Percentiles rank a stretch among this genome's conserved stretches.
Evolutionary conservation across 441 rosid genomes (phyloP).

Genomic region (Croton laevigatus): DNA sequence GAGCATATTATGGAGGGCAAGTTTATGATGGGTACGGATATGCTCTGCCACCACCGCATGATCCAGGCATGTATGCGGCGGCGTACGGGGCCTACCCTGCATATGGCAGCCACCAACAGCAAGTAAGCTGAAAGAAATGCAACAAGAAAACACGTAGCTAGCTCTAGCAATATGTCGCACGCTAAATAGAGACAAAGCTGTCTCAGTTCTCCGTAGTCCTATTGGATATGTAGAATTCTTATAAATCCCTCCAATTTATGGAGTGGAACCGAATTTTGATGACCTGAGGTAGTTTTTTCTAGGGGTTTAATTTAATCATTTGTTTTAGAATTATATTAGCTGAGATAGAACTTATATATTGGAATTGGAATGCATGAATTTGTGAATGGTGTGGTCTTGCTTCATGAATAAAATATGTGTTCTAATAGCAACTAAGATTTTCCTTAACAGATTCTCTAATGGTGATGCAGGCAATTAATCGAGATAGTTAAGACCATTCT

Average conservation of each 20-base stretch:
- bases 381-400: conserved; percentile 18
- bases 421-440: neutral
- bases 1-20: conserved; percentile 70
- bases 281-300: conserved; percentile 37
- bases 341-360: conserved; percentile 29
- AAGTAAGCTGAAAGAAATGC: conserved; percentile 70
- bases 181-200: conserved; percentile 34
- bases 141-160: conserved; percentile 18
- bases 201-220: conserved; percentile 29
- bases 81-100: conserved; percentile 76
- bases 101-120: conserved; percentile 83
- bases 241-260: conserved; percentile 42
- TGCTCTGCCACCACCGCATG: conserved; percentile 58
- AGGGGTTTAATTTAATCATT: conserved; percentile 45
- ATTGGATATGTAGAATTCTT: conserved; percentile 39
- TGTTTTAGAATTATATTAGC: conserved; percentile 31
- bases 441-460: too few species aligned
- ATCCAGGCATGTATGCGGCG: conserved; percentile 64
- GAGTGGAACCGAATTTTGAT: conserved; percentile 81
- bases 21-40: conserved; percentile 76
- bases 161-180: conserved; percentile 29
- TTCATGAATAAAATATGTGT: conserved; percentile 17
- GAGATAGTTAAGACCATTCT: too few species aligned
- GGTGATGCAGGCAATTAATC: too few species aligned
- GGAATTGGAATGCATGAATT: conserved; percentile 38